Base-by-base conservation (phyloP, 208 protist genomes). In the Eutreptiella sp. region DNA sequence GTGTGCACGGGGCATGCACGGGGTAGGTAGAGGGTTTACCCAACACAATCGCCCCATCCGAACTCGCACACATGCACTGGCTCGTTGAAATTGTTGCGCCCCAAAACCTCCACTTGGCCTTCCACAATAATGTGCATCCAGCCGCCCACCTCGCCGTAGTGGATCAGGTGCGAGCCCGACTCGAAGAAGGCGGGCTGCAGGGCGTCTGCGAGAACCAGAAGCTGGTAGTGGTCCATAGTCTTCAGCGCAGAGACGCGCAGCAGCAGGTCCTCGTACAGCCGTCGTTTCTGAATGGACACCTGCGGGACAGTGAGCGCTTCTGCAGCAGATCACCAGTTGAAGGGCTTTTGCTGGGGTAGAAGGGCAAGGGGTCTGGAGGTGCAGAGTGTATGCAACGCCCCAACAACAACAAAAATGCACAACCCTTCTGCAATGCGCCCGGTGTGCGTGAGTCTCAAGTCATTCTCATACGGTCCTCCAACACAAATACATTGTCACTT, bases 121-220 rank as follows among this genome's bases (percentile, higher is more conserved):
- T 39, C 27, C 19, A 42, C 19, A 24, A 70, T 70, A 16, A 70
- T 11, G 36, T 73, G 53, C 33, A 70, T 70, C 32, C 3, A 3
- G 19, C 64, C 65, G 3, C 65, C 65, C 3, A 21, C 3, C n/a
- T 62, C 50, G 23, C 62, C 62, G 26, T 67, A 36, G 9, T 1
- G 33, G 1, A 70, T 66, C 14, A 70, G 38, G 27, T 61, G 28
- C 2, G 60, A 33, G 42, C 64, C 62, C 1, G 24, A 1, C 2
- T 38, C 2, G 21, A 57, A 58, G 4, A 21, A 3, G 7, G 2
- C 3, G 5, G 4, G 54, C 3, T 69, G 28, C 2, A 72, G 23
- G 7, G 66, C 66, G 26, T 72, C 66, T 29, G 54, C 32, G 14
- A 72, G 1, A 9, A 58, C 54, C 1, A n/a, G 28, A 3, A 26